Evolutionary conservation across 768 basidiomycete genomes (phyloP).

Genomic region (Pulveroboletus sp.): DNA sequence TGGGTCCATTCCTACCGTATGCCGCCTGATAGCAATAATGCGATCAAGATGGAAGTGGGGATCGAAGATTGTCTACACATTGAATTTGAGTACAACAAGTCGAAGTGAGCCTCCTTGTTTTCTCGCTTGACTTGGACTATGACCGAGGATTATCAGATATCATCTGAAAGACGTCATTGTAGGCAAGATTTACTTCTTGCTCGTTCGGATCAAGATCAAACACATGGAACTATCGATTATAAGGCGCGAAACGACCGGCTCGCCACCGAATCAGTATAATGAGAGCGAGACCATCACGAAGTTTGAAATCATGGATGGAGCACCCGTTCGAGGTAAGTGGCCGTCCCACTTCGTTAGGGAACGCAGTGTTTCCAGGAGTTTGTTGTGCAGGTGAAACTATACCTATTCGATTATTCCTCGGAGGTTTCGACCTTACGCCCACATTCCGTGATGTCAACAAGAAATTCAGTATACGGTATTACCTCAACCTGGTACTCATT

Average conservation of each 20-base stretch:
- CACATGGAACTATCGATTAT: slow-evolving; percentile 99
- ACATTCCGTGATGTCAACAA: slow-evolving; percentile 99
- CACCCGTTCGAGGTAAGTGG: slow-evolving; percentile 82
- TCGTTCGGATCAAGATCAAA: slow-evolving; percentile 99
- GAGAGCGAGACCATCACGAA: slow-evolving; percentile 99
- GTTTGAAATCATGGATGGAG: slow-evolving; percentile 99
- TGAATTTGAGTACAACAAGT: slow-evolving; percentile 99
- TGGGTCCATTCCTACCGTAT: slow-evolving; percentile 99
- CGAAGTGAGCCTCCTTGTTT: slow-evolving; percentile 60
- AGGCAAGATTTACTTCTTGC: slow-evolving; percentile 98
- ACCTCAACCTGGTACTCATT: slow-evolving; percentile 93
- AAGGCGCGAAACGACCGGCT: slow-evolving; percentile 92
- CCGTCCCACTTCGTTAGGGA: background rate
- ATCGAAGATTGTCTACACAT: slow-evolving; percentile 99
- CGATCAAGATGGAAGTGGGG: slow-evolving; percentile 99
- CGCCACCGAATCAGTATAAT: slow-evolving; percentile 98
- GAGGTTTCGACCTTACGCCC: slow-evolving; percentile 96
- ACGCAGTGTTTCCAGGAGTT: background rate
- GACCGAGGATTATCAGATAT: slow-evolving; percentile 53
- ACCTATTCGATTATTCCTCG: slow-evolving; percentile 94
- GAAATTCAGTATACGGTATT: slow-evolving; percentile 96
- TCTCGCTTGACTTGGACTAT: background rate
- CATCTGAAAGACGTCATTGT: slow-evolving; percentile 99
- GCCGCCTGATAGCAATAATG: slow-evolving; percentile 97
- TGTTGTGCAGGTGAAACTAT: slow-evolving; percentile 83